These are phyloP conservation scores for Fusarium sp. DNA, from an alignment of 2,329 filamentous ascomycete genomes.

Conservation along the genomic window DNA sequence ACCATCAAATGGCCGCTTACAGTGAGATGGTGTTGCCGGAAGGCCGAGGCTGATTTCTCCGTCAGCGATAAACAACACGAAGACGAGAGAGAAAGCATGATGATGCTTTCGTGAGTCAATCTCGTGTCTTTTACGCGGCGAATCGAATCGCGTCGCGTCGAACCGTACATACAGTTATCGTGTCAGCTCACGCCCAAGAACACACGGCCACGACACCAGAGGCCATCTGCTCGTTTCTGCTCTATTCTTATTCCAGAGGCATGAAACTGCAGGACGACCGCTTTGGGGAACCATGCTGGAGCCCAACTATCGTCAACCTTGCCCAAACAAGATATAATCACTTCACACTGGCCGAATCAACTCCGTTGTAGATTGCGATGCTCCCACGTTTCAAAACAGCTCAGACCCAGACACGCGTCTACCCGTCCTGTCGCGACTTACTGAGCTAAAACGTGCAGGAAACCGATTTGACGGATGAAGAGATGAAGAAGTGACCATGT, in stretches of 20 bases:
- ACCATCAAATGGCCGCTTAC: constrained; percentile 34
- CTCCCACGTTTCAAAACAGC: constrained; percentile 39
- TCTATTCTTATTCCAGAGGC: constrained; percentile 32
- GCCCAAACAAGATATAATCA: constrained; percentile 20
- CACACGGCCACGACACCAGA: constrained; percentile 23
- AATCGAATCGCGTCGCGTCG: constrained; percentile 28
- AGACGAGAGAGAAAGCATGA: constrained; percentile 7
- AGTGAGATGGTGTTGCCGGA: constrained; percentile 18
- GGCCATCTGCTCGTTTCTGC: constrained; percentile 5
- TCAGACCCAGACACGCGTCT: constrained; percentile 27
- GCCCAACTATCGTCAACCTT: not conserved
- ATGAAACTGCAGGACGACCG: constrained; percentile 25
- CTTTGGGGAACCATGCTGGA: constrained; percentile 26
- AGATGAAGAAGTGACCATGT: constrained; percentile 38
- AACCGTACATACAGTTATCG: constrained; percentile 3
- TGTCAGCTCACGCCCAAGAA: constrained; percentile 21
- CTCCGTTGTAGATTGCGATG: constrained; percentile 14
- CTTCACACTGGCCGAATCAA: constrained; percentile 6
- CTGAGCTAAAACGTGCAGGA: constrained; percentile 40
- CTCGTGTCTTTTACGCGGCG: constrained; percentile 23
- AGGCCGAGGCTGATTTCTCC: constrained; percentile 14
- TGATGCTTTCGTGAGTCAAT: constrained; percentile 9
- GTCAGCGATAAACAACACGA: constrained; percentile 12
- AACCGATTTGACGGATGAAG: constrained; percentile 42
- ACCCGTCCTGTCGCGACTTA: constrained; percentile 24